Percentiles rank a stretch among this genome's conserved stretches.
Evolutionary conservation across 2,329 filamentous ascomycete genomes (phyloP).

Genomic region (Colletotrichum eremochloae): DNA sequence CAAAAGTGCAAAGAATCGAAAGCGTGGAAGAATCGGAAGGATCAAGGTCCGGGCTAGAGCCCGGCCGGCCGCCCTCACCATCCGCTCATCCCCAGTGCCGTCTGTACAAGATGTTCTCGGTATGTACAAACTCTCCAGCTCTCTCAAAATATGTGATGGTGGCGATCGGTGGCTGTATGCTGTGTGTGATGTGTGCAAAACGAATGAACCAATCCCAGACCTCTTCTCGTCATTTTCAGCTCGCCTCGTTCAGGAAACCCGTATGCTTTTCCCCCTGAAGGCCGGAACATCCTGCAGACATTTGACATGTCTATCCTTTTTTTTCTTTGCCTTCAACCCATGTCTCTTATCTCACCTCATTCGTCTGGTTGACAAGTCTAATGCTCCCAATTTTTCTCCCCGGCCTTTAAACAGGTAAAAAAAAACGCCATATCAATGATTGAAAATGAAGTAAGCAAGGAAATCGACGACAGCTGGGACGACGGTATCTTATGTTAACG

Average conservation of each 20-base stretch:
- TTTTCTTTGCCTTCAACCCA: conserved; percentile 19
- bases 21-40: conserved; percentile 20
- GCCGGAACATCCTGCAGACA: neutral
- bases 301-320: conserved; percentile 23
- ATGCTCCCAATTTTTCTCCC: conserved; percentile 21
- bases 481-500: conserved; percentile 16
- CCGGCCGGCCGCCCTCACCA: conserved; percentile 7
- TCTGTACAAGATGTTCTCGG: conserved; percentile 21
- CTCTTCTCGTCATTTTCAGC: neutral
- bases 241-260: conserved; percentile 1
- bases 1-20: conserved; percentile 22
- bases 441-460: conserved; percentile 17
- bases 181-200: conserved; percentile 6
- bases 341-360: conserved; percentile 6
- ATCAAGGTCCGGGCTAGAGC: conserved; percentile 13
- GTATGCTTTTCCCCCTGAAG: conserved; percentile 12
- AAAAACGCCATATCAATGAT: conserved; percentile 36
- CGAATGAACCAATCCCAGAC: conserved; percentile 1
- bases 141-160: conserved; percentile 21
- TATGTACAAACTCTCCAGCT: conserved; percentile 36
- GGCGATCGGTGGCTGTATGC: conserved; percentile 8
- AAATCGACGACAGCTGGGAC: neutral
- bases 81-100: conserved; percentile 10
- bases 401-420: conserved; percentile 20
- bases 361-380: conserved; percentile 37